Percentiles rank a stretch among this genome's conserved stretches.
Evolutionary conservation across 352 stramenopile species (phyloP).

Genomic region (Globisporangium iwayamae): DNA sequence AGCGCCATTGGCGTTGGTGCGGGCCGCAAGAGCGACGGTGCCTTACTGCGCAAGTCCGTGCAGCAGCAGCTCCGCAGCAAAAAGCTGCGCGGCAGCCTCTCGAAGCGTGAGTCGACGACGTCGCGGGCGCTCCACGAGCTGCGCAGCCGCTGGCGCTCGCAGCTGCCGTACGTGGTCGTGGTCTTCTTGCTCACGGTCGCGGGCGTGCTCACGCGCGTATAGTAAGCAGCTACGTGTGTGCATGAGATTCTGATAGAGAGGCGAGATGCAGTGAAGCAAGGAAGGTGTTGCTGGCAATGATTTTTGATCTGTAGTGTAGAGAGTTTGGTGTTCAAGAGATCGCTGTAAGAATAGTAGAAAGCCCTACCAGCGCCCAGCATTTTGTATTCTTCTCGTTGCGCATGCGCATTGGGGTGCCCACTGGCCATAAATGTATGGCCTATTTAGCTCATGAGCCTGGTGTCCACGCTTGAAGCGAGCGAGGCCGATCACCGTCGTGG

Average conservation of each 20-base stretch:
- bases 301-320: conserved; percentile 1
- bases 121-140: conserved; percentile 8
- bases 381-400: background rate
- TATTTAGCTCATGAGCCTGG: too few relatives aligned
- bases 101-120: conserved; percentile 5
- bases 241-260: background rate
- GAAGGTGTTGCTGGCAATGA: background rate
- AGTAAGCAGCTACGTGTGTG: background rate
- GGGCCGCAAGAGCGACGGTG: conserved; percentile 17
- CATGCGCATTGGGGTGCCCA: background rate
- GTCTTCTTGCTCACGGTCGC: conserved; percentile 29
- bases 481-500: background rate
- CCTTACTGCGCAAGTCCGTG: conserved; percentile 16
- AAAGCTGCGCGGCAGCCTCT: background rate
- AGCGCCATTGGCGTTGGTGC: background rate
- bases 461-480: background rate
- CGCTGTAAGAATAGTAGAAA: conserved; percentile 1
- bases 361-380: background rate
- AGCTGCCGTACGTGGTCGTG: conserved; percentile 30
- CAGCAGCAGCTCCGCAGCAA: conserved; percentile 1
- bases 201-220: conserved; percentile 15
- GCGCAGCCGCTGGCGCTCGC: conserved; percentile 21
- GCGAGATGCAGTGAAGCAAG: background rate
- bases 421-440: too few relatives aligned
- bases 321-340: background rate